Base-by-base conservation (phyloP, 139 green algal species). In the Chlorokybus atmophyticus region DNA sequence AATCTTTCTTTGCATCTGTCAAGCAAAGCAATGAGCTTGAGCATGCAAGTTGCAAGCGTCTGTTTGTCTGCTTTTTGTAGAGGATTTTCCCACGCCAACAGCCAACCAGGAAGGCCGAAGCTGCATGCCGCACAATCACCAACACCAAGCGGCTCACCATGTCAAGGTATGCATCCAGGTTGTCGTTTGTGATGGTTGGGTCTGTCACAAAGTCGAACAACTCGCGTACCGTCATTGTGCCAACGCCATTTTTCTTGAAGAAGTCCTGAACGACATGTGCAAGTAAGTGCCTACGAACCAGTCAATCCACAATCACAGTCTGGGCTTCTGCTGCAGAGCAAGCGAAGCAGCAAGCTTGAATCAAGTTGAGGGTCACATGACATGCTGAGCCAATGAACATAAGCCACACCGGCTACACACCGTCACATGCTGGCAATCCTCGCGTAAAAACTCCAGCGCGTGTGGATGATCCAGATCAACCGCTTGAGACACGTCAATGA, bases 181-280 rank as follows among this genome's bases (percentile, higher is more conserved):
- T 84, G n/a, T 73, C 67, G 2, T 83, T 68, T 25, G 59, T 82
- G 52, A 97, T 82, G 52, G 63, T 67, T 0, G 89, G 84, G 72
- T 98, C 93, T 29, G 91, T 85, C 24, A 83, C 78, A 73, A 94
- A 98, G 44, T 98, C 92, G 73, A 99, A 99, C 32, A 95, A 74
- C 79, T 97, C 90, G 3, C 84, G 60, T 49, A 84, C 79, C 0
- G 75, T 83, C 53, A 96, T 71, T 21, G 78, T 82, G 32, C 77
- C 76, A 29, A 96, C 76, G 50, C 78, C 80, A 2, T 70, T 70
- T 14, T 79, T 67, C 23, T 68, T 60, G 71, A 98, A 98, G 70
- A 87, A 98, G 60, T 87, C 78, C 67, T 93, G 93, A 30, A 94
- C 55, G 25, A n/a, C n/a, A n/a, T n/a, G n/a, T n/a, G n/a, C n/a